phyloP scores from a whole-genome alignment of 805 yeast genomes.

The Hanseniaspora clermontiae region DNA sequence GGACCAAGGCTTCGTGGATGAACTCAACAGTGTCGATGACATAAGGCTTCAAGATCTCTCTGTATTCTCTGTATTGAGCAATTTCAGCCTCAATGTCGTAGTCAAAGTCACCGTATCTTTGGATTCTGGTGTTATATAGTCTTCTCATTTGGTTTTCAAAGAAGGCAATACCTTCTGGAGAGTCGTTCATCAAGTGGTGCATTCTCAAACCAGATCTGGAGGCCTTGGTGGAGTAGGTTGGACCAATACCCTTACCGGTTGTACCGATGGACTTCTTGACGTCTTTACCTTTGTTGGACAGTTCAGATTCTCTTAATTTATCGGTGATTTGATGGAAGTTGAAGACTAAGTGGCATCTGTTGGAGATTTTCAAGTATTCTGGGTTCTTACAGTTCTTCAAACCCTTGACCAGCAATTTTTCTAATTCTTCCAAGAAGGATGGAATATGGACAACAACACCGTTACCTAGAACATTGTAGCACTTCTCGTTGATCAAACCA shows the following conservation, averaged over 20 bases:
- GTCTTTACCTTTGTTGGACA: constrained; percentile 37
- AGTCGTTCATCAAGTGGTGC: constrained; percentile 84
- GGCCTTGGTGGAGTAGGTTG: constrained; percentile 93
- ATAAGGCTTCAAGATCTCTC: constrained; percentile 68
- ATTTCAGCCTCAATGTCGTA: constrained; percentile 75
- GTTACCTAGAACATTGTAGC: constrained; percentile 80
- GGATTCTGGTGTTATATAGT: constrained; percentile 64
- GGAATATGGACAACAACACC: constrained; percentile 96
- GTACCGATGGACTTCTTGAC: constrained; percentile 82
- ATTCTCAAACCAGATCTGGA: constrained; percentile 94
- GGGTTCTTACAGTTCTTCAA: constrained; percentile 32
- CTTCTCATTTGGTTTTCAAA: constrained; percentile 68
- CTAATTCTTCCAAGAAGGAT: constrained; percentile 78
- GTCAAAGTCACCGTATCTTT: constrained; percentile 88
- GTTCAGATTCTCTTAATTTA: constrained; percentile 85
- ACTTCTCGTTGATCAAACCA: constrained; percentile 89
- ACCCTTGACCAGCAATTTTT: constrained; percentile 70
- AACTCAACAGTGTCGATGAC: constrained; percentile 86
- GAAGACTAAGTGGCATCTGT: constrained; percentile 91
- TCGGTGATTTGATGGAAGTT: constrained; percentile 98
- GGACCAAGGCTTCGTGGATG: constrained; percentile 64
- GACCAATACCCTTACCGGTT: constrained; percentile 98
- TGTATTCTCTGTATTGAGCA: constrained; percentile 58
- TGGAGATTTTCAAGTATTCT: constrained; percentile 75
- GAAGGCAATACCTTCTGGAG: constrained; percentile 86